phyloP scores from a whole-genome alignment of 345 rosid species.

The Lepidium africanum region DNA sequence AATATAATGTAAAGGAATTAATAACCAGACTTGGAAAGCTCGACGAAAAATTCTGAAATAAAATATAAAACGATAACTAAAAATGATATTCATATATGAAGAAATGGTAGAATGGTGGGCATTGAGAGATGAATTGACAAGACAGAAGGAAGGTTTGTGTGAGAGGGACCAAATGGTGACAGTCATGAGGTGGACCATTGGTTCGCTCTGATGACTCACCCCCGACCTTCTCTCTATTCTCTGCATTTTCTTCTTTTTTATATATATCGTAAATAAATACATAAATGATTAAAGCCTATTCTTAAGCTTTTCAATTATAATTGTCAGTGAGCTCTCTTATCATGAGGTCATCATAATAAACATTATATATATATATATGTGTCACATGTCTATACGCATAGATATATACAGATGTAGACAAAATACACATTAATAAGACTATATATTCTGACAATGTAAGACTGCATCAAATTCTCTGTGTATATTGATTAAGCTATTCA shows the following conservation, averaged over 20 bases:
- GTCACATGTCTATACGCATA: slow-evolving; percentile 14
- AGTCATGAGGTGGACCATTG: slow-evolving; percentile 26
- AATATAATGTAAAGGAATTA: too few species aligned
- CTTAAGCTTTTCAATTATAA: not conserved
- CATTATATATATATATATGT: slow-evolving; percentile 5
- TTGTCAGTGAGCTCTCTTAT: slow-evolving; percentile 32
- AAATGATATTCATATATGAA: not conserved
- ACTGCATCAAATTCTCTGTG: slow-evolving; percentile 25
- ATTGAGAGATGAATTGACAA: slow-evolving; percentile 22
- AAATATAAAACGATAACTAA: too few species aligned
- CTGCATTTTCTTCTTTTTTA: not conserved
- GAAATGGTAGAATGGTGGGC: not conserved
- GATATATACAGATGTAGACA: not conserved
- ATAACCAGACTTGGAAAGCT: too few species aligned
- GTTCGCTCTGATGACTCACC: slow-evolving; percentile 24
- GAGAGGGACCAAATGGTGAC: slow-evolving; percentile 32
- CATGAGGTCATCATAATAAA: slow-evolving; percentile 32
- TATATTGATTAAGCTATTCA: not conserved
- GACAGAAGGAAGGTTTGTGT: slow-evolving; percentile 16
- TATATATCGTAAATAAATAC: too few species aligned
- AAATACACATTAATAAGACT: slow-evolving; percentile 6
- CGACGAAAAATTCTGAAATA: too few species aligned
- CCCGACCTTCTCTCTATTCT: not conserved
- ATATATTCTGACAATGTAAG: slow-evolving; percentile 27
- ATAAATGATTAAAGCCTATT: slow-evolving; percentile 26